A percentile compares a stretch with the other conserved stretches of the same genome.
These are phyloP conservation scores for Caloboletus firmus DNA, from an alignment of 1,284 basidiomycete genomes.

Conservation along the genomic window DNA sequence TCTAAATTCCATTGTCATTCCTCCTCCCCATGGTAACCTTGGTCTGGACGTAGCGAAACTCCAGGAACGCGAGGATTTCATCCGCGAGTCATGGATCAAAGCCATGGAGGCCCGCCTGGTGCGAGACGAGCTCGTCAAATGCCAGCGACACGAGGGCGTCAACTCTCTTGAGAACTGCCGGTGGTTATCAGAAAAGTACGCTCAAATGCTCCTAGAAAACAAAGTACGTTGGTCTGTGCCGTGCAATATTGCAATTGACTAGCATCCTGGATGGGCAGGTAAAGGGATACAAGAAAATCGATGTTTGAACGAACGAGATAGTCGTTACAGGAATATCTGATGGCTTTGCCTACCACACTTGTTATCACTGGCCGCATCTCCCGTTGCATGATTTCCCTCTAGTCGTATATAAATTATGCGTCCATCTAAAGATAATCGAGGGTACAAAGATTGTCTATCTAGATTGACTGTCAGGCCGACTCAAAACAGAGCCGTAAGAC, in stretches of 20 bases:
- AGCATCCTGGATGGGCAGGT: slow-evolving; percentile 37
- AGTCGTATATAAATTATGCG: slow-evolving; percentile 12
- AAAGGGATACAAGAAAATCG: slow-evolving; percentile 55
- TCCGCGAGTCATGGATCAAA: slow-evolving; percentile 93
- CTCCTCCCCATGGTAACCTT: background rate
- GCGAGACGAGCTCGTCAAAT: slow-evolving; percentile 87
- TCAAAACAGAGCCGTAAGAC: background rate
- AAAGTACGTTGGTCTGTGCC: slow-evolving; percentile 58
- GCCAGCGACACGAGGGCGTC: slow-evolving; percentile 89
- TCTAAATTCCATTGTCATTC: background rate
- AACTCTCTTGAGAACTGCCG: slow-evolving; percentile 91
- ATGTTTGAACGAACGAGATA: slow-evolving; percentile 28
- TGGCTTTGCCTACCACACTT: background rate
- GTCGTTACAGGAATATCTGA: background rate
- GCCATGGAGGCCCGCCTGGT: slow-evolving; percentile 94
- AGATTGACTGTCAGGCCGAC: background rate
- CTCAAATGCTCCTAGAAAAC: slow-evolving; percentile 79
- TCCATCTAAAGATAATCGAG: background rate
- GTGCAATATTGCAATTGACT: slow-evolving; percentile 5
- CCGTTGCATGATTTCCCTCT: background rate
- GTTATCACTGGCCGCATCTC: background rate
- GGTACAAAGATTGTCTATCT: slow-evolving; percentile 1
- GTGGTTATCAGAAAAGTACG: slow-evolving; percentile 84
- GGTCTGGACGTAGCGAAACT: slow-evolving; percentile 48
- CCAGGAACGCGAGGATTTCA: slow-evolving; percentile 70